phyloP scores from a whole-genome alignment of 108 stramenopile species.

The Nannochloropsis oceanica region DNA sequence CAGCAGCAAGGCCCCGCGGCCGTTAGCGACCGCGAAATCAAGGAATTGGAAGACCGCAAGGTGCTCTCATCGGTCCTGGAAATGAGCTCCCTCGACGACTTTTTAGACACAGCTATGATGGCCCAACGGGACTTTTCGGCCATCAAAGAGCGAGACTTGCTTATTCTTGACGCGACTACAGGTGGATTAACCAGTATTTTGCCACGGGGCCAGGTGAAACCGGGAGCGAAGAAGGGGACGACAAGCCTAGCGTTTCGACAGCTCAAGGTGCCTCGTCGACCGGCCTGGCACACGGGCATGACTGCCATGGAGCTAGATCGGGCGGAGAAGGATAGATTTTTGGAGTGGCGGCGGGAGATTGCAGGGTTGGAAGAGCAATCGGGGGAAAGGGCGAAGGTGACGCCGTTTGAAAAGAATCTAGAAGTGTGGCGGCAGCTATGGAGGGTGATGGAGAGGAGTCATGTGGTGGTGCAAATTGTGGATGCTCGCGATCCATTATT shows the following conservation, averaged over 20 bases:
- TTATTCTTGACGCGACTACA: conserved; percentile 41
- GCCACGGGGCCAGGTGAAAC: conserved; percentile 12
- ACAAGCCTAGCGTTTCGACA: conserved; percentile 64
- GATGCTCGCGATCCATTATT: conserved; percentile 93
- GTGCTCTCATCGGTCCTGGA: conserved; percentile 57
- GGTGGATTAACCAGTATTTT: conserved; percentile 21
- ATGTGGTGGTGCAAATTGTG: conserved; percentile 80
- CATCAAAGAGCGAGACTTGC: conserved; percentile 58
- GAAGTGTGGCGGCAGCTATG: conserved; percentile 98
- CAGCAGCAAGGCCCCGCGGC: not conserved
- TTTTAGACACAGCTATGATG: conserved; percentile 76
- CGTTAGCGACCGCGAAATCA: not conserved
- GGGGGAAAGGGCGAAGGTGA: conserved; percentile 30
- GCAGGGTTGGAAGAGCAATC: conserved; percentile 49
- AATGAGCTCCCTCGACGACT: conserved; percentile 74
- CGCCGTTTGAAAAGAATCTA: conserved; percentile 98
- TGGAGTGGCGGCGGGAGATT: conserved; percentile 82
- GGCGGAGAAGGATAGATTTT: conserved; percentile 71
- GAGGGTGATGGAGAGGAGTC: conserved; percentile 85
- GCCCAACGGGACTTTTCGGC: conserved; percentile 71
- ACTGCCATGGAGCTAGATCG: conserved; percentile 67
- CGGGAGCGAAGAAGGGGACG: not conserved
- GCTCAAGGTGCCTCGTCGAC: conserved; percentile 76
- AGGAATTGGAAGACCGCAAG: not conserved
- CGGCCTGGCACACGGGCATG: conserved; percentile 73